These are phyloP conservation scores for Paspalum notatum DNA, from an alignment of 176 grass and related monocot species.

Conservation along the genomic window DNA sequence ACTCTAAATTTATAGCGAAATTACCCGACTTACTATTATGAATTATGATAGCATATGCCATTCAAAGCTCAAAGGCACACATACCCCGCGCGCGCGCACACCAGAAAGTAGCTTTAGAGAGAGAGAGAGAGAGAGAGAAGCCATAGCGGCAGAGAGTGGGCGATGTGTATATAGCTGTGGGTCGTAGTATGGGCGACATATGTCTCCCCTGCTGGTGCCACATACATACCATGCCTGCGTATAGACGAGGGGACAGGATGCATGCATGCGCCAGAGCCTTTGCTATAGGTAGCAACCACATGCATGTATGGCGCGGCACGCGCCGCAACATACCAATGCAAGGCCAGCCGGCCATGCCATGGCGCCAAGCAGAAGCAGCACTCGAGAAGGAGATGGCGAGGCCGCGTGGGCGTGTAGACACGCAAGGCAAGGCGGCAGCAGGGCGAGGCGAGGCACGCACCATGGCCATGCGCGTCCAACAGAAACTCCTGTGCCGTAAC, in stretches of 20 bases:
- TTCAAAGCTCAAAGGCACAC: slow-evolving; percentile 23
- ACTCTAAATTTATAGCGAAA: no score
- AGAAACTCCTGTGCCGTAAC: slow-evolving; percentile 45
- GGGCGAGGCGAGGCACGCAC: not conserved
- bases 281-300: not conserved
- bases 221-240: slow-evolving; percentile 8
- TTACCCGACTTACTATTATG: no score
- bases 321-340: slow-evolving; percentile 6
- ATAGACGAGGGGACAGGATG: slow-evolving; percentile 33
- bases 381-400: slow-evolving; percentile 1
- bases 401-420: not conserved
- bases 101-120: slow-evolving; percentile 27
- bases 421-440: no score
- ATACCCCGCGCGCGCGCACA: no score
- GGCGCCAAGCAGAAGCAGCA: no score
- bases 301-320: slow-evolving; percentile 17
- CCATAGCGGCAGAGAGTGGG: not conserved
- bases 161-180: not conserved
- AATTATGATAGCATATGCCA: no score
- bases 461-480: slow-evolving; percentile 18
- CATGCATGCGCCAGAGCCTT: slow-evolving; percentile 27
- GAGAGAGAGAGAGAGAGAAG: slow-evolving; percentile 2
- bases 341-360: no score
- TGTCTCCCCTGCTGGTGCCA: slow-evolving; percentile 13
- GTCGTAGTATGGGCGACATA: slow-evolving; percentile 10